Evolutionary conservation across 1,139 yeast genomes (phyloP), one percentile per base, ranked within the genome.

Genomic region (Nakaseomyces glabratus): DNA sequence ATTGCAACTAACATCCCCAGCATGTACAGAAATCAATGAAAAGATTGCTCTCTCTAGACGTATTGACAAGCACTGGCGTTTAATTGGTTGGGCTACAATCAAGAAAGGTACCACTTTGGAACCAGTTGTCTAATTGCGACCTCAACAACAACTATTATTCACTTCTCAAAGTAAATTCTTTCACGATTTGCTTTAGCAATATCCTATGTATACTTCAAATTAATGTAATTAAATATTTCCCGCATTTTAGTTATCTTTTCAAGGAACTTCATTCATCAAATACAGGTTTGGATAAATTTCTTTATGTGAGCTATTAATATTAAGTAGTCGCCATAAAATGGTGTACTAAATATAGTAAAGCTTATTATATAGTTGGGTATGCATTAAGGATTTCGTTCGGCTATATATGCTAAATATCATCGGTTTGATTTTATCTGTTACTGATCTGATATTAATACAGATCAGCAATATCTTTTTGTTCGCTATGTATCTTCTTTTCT

Each of bases 31-130:
- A 68, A 73, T 90, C 40, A 84, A 93, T 51, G 98, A 93, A 69
- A 88, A 93, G 80, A 88, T 93, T 63, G 99, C 99, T 35, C 71
- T 93, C 57, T 86, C 96, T 30, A 82, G 99, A 73, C 88, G 98
- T 76, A 93, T 93, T 53, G 99, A 90, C 60, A 90, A 88, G 75
- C 99, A 93, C 65, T 93, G 97, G 95, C 93, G 99, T 73, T 74
- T 93, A 63, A 93, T 93, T 67, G 99, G 99, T 54, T 93, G 99
- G 99, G 99, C 98, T 50, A 85, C 96, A 38, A 90, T 93, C 60
- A 84, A 85, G 67, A 86, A 85, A 66, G 98, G 98, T 65, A 78
- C 86, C 43, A 78, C 85, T 39, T 71, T 82, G 60, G 90, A 81
- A 58, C 90, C 93, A 48, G 55, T 66, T 41, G 63, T 62, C 46